Base-by-base conservation (phyloP, 371 early-diverging fungal genomes). In the Mortierella sp. region DNA sequence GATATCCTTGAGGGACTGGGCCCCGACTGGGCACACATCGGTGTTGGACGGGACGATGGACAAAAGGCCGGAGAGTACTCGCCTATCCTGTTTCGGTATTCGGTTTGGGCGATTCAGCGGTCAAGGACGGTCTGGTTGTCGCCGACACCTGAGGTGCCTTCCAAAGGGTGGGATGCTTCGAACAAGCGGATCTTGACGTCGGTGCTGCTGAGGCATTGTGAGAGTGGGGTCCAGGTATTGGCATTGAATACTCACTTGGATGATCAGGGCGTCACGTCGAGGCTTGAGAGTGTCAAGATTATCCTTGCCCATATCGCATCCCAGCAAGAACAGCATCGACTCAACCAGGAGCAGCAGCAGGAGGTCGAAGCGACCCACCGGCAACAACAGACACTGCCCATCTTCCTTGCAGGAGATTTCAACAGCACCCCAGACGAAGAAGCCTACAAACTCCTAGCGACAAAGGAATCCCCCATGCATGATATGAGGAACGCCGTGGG, bases 21-120 rank as follows among this genome's bases (percentile, higher is more conserved):
- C 10, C 86, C 88, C 28, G 89, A 91, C 26, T 92, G 91, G 73
- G 83, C 82, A 1, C 90, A 91, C 91, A 69, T 90, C 3, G 91
- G 91, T 43, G 87, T 75, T 3, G 92, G 92, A 24, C 83, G 91
- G 46, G 74, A 82, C 11, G 91, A 91, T 74, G 92, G 91, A 6
- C 88, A 90, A 37, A 72, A 88, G 55, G 72, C 86, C 50, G 91
- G 91, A 11, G 90, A 91, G 76, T 87, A 88, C 43, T 74, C 74
- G 19, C 74, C 74, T 0, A 74, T 74, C 31, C 34, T 74, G 21
- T 74, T 74, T 72, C 80, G 74, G 46, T 24, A 46, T 28, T 26
- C 28, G 21, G 64, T 61, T 5, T 74, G 74, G 74, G 26, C 50
- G n/a, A 61, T 74, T 31, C 61, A 61, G 31, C 21, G 11, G 14